phyloP scores from a whole-genome alignment of 176 grass and related monocot species.

The Paspalum vaginatum region DNA sequence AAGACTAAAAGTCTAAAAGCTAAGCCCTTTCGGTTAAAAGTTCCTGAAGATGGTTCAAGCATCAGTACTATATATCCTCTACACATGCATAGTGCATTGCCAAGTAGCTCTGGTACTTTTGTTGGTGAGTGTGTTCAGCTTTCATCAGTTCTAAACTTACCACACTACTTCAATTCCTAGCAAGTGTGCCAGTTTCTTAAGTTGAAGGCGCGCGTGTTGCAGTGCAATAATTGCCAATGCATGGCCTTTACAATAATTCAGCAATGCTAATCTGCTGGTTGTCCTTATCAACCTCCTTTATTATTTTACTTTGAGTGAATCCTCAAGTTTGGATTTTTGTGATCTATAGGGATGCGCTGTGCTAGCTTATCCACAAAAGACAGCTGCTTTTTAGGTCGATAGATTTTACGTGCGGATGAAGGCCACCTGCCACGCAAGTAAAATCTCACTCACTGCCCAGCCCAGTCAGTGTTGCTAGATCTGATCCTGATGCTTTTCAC shows the following conservation, averaged over 20 bases:
- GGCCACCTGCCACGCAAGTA: slow-evolving; percentile 48
- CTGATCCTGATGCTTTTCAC: background rate
- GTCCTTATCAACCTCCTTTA: background rate
- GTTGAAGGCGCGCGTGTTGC: slow-evolving; percentile 26
- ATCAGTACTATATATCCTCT: background rate
- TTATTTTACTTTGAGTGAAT: slow-evolving; percentile 10
- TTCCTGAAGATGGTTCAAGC: slow-evolving; percentile 7
- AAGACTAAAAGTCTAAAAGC: slow-evolving; percentile 1
- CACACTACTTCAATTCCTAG: background rate
- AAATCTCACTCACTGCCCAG: background rate
- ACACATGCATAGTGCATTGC: background rate
- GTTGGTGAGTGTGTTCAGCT: background rate
- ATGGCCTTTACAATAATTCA: background rate
- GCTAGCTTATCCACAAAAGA: slow-evolving; percentile 33
- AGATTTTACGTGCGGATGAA: slow-evolving; percentile 42
- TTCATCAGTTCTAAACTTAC: background rate
- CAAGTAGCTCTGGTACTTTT: background rate
- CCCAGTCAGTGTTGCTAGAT: background rate
- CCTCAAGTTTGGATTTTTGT: slow-evolving; percentile 28
- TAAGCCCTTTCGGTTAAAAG: slow-evolving; percentile 22
- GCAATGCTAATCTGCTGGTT: background rate
- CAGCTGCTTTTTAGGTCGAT: slow-evolving; percentile 47
- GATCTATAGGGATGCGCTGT: background rate
- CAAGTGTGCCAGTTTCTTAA: background rate
- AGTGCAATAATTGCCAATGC: background rate